Evolutionary conservation across 805 yeast species (phyloP), one percentile per base, ranked within the genome.

Genomic region (Suhomyces xylopsoci): DNA sequence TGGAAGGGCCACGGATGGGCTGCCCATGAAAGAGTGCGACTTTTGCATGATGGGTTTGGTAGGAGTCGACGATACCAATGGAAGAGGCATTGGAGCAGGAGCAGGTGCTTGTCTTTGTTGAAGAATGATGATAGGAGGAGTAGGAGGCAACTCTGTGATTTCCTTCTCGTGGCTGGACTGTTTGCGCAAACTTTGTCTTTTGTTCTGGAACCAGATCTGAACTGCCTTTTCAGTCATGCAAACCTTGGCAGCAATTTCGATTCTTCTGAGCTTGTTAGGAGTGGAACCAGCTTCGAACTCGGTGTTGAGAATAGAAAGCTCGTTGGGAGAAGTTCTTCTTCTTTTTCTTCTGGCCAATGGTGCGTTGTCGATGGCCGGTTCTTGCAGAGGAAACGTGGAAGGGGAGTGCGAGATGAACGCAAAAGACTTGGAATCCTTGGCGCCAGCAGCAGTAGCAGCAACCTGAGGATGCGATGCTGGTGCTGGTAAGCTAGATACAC

Each of bases 161-260:
- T 76, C 79, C 56, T 63, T 71, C 47, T 74, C 79, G 14, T 60
- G 51, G 42, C 57, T 55, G 51, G 63, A 61, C 48, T 72, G 76
- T 60, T 85, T 82, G 62, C 91, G 81, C 57, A 87, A 71, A 36
- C 92, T 80, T 70, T 93, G 97, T 69, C 99, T 82, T 69, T 85
- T 88, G 71, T 94, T 94, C 73, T 94, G 99, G 73, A 94, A 94
- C 99, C 99, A 94, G 57, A 93, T 90, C 73, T 94, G 99, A 34
- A 94, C 96, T 1, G 97, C 97, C 68, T 92, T 90, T 69, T 92
- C 97, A n/a, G 93, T 83, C 98, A 94, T 94, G 59, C 84, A 85
- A 41, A 94, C 96, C 58, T 77, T 81, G 28, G 74, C 69, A 4
- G 98, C 97, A 58, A 94, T 88, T 58, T 85, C 88, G 44, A 82